Percentiles rank a stretch among this genome's conserved stretches.
Conservation (phyloP, 495 filamentous ascomycete species). For the Neurospora sublineolata region DNA sequence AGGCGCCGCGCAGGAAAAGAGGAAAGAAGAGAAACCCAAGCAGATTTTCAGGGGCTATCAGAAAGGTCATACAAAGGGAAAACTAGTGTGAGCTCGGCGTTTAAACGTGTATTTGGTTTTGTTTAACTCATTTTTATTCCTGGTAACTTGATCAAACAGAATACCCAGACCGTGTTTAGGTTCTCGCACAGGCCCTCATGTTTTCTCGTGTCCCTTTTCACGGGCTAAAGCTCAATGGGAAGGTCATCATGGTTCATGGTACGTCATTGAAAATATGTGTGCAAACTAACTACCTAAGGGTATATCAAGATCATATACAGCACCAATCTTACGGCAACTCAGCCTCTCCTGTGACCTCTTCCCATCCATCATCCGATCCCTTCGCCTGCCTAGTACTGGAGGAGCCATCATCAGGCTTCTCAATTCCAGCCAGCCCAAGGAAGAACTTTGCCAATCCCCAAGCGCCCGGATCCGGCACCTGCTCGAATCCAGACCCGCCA, state of each 20-base stretch:
- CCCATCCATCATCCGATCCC: constrained; percentile 12
- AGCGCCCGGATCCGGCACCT: constrained; percentile 87
- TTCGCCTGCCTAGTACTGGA: constrained; percentile 11
- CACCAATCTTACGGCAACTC: not conserved
- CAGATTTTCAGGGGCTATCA: not conserved
- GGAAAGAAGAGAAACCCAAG: not conserved
- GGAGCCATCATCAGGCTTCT: constrained; percentile 20
- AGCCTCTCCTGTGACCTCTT: constrained; percentile 7
- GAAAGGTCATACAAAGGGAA: not conserved
- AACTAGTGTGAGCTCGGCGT: not conserved
- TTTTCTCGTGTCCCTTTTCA: not conserved
- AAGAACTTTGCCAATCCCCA: constrained; percentile 75
- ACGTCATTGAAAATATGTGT: not conserved
- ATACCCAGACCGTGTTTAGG: not conserved
- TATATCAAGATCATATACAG: not conserved
- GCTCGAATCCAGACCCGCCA: constrained; percentile 65
- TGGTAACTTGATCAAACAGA: not conserved
- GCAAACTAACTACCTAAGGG: not conserved
- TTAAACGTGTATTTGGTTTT: not conserved
- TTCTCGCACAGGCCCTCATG: not conserved
- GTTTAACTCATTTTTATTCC: not conserved
- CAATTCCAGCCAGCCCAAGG: constrained; percentile 51
- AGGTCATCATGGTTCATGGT: not conserved
- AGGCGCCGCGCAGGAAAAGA: not conserved
- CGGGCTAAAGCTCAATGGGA: not conserved